Base-by-base conservation (phyloP, 164 flowering plant genomes). In the Vitis rotundifolia region DNA sequence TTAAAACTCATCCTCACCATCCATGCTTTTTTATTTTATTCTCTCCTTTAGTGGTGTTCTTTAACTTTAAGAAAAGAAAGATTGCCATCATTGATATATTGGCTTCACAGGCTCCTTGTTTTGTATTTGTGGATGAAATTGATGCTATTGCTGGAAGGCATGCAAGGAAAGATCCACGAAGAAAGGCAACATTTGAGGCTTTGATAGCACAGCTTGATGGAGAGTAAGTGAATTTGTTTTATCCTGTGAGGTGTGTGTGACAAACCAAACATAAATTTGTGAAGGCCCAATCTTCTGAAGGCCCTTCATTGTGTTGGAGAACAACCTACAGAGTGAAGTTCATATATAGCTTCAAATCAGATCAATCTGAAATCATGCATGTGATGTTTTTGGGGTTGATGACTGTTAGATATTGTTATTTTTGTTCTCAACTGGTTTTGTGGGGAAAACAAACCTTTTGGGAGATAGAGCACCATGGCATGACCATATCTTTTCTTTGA, bases 131-230 rank as follows among this genome's bases (percentile, higher is more conserved):
- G 64, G 99, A 95, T 86, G 99, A 95, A 83, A 90, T 95, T 69
- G 99, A 95, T 88, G 99, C 99, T 61, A 91, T 95, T 77, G 99
- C 97, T 78, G 99, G 98, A 75, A 87, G 92, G 69, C 91, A 91
- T 84, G 92, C 98, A 29, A 87, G 80, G 71, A 88, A 83, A 67
- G 98, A 95, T 86, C 96, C 93, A 37, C 80, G 91, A 28, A 87
- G 96, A 75, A 82, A 82, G 55, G 89, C 91, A 56, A 91, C 97
- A 58, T 93, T 91, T 82, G 87, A 91, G 63, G 97, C 99, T 61
- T 75, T 95, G 51, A 79, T 95, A 74, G 75, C 91, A 49, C 98
- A 95, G 80, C 91, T 95, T 83, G 99, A 95, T 75, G 98, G 97
- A 77, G 98, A 95, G 98, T 95, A 82, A 80, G 99, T 80, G 56